A percentile compares a stretch with the other conserved stretches of the same genome.
Evolutionary conservation across 768 basidiomycete genomes (phyloP).

Genomic region (Leucogyrophana mollusca): DNA sequence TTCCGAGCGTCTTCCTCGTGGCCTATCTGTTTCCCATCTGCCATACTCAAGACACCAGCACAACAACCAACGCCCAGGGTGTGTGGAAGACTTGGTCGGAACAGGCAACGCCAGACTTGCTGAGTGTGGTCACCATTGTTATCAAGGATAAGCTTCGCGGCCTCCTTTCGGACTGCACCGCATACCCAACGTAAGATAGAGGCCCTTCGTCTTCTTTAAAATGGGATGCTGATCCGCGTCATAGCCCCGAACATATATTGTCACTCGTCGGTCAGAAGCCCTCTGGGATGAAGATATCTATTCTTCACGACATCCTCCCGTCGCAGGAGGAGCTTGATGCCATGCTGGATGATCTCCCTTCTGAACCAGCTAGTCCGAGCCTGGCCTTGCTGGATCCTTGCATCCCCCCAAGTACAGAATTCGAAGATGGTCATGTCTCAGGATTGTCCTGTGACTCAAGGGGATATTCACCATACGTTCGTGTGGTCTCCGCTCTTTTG

Average conservation of each 20-base stretch:
- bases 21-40: conserved; percentile 46
- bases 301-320: conserved; percentile 54
- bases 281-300: conserved; percentile 36
- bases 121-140: conserved; percentile 25
- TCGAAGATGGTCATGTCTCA: conserved; percentile 9
- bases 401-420: conserved; percentile 43
- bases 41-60: conserved; percentile 15
- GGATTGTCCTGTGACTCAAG: conserved; percentile 37
- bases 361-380: conserved; percentile 49
- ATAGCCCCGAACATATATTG: conserved; percentile 49
- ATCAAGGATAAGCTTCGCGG: conserved; percentile 43
- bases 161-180: conserved; percentile 37
- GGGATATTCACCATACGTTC: conserved; percentile 60
- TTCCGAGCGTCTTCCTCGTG: conserved; percentile 48
- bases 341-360: conserved; percentile 44
- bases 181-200: conserved; percentile 29
- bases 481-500: conserved; percentile 57
- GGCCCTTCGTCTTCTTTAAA: not conserved
- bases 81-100: conserved; percentile 33
- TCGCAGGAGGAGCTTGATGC: conserved; percentile 42
- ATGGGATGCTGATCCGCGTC: not conserved
- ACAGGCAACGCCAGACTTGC: conserved; percentile 17
- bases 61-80: conserved; percentile 15
- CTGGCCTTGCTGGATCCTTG: conserved; percentile 60
- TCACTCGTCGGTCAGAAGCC: conserved; percentile 32